These are phyloP conservation scores for Dendrostoma leiphaemia DNA, from an alignment of 2,329 filamentous ascomycete genomes.

Conservation along the genomic window DNA sequence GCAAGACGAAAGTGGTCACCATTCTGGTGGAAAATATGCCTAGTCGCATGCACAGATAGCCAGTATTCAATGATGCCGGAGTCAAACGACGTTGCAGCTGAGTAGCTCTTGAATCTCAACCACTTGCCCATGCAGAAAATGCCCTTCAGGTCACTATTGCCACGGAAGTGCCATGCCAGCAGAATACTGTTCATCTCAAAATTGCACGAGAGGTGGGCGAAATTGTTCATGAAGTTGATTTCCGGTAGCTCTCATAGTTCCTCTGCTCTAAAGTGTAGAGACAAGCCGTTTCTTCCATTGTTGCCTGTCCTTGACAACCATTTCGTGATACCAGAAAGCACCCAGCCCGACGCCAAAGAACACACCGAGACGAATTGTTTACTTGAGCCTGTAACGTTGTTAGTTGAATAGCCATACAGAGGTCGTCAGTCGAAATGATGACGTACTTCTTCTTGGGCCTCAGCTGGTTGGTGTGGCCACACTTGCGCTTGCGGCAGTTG, in stretches of 20 bases:
- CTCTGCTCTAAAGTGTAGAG: slow-evolving; percentile 12
- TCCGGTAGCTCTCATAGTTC: slow-evolving; percentile 7
- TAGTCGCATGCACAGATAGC: too few relatives aligned
- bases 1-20: too few relatives aligned
- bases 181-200: too few relatives aligned
- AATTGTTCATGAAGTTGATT: slow-evolving; percentile 11
- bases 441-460: slow-evolving; percentile 97
- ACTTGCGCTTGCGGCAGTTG: slow-evolving; percentile 99
- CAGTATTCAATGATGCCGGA: too few relatives aligned
- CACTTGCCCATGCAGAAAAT: too few relatives aligned
- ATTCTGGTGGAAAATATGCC: too few relatives aligned
- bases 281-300: slow-evolving; percentile 8
- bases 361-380: slow-evolving; percentile 48
- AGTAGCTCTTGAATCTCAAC: too few relatives aligned
- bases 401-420: not conserved
- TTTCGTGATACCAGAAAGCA: slow-evolving; percentile 26
- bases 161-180: not conserved
- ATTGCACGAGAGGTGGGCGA: not conserved
- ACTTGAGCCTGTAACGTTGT: slow-evolving; percentile 61
- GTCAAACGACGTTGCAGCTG: too few relatives aligned
- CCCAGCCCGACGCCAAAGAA: slow-evolving; percentile 35
- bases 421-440: too few relatives aligned
- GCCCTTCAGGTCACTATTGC: too few relatives aligned
- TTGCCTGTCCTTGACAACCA: slow-evolving; percentile 25
- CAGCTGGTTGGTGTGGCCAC: slow-evolving; percentile 99